These are phyloP conservation scores for Areca catechu DNA, from an alignment of 176 grass and related monocot genomes.

Conservation along the genomic window DNA sequence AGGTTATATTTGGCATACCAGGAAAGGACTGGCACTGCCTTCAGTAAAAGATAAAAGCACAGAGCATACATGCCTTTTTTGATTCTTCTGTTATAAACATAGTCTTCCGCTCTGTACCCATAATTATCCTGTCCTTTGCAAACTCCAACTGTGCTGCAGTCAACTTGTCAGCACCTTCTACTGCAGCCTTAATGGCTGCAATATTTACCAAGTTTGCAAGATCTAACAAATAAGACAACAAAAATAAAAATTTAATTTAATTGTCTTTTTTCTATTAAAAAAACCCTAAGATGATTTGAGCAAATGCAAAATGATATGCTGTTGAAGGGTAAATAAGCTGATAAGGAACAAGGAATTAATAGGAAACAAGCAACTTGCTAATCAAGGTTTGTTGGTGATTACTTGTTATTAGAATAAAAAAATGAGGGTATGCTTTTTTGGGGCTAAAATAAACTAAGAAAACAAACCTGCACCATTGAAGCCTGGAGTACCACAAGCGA, in stretches of 20 bases:
- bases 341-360: no score
- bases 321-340: no score
- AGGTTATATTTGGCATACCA: no score
- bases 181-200: constrained; percentile 94
- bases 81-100: constrained; percentile 96
- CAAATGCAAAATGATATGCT: no score
- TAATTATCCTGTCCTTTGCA: constrained; percentile 95
- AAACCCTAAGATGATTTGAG: no score
- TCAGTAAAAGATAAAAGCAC: no score
- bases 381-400: no score
- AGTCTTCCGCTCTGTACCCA: constrained; percentile 94
- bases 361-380: no score
- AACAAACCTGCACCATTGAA: constrained; percentile 89
- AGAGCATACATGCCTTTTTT: constrained; percentile 45
- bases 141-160: constrained; percentile 67
- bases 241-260: not conserved
- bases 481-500: constrained; percentile 89
- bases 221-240: constrained; percentile 33
- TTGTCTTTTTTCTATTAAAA: no score
- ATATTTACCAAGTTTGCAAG: constrained; percentile 98
- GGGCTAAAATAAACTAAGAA: not conserved
- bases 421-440: no score
- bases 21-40: no score
- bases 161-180: constrained; percentile 90
- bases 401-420: no score